Conservation (phyloP, 768 basidiomycete species). For the Tulasnella sp. region DNA sequence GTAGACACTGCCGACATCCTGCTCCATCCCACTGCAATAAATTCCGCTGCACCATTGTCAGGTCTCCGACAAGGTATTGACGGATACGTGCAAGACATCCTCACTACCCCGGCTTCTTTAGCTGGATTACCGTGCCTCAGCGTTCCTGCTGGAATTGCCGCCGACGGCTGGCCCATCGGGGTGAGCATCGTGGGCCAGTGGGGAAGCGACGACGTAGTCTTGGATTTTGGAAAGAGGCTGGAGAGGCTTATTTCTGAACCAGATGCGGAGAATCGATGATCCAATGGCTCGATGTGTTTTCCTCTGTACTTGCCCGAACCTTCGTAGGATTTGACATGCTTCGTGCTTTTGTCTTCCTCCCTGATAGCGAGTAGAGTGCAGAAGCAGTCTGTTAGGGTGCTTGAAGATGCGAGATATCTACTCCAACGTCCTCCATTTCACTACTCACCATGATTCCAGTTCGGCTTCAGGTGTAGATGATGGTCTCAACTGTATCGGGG, state of each 20-base stretch:
- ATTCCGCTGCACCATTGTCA: slow-evolving; percentile 58
- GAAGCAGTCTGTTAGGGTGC: too few species aligned
- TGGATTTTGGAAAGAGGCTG: slow-evolving; percentile 20
- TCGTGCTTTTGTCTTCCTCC: too few species aligned
- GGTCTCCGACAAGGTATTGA: slow-evolving; percentile 28
- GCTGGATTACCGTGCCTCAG: slow-evolving; percentile 77
- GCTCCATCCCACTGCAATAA: slow-evolving; percentile 76
- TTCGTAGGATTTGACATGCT: too few species aligned
- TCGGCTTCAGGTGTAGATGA: too few species aligned
- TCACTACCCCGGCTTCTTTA: slow-evolving; percentile 85
- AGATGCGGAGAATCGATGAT: not conserved
- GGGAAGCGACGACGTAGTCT: slow-evolving; percentile 38
- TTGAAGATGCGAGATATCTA: too few species aligned
- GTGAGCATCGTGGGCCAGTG: slow-evolving; percentile 77
- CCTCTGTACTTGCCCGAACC: too few species aligned
- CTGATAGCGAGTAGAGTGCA: too few species aligned
- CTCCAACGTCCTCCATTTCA: too few species aligned
- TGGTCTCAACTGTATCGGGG: too few species aligned
- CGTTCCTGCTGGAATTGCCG: slow-evolving; percentile 43
- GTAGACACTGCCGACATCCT: slow-evolving; percentile 61
- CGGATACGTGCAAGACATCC: slow-evolving; percentile 77
- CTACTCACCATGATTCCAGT: too few species aligned
- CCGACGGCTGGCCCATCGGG: slow-evolving; percentile 70
- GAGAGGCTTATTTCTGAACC: not conserved
- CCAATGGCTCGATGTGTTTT: too few species aligned